phyloP scores from a whole-genome alignment of 129 eudicot species.

The Tanacetum coccineum region DNA sequence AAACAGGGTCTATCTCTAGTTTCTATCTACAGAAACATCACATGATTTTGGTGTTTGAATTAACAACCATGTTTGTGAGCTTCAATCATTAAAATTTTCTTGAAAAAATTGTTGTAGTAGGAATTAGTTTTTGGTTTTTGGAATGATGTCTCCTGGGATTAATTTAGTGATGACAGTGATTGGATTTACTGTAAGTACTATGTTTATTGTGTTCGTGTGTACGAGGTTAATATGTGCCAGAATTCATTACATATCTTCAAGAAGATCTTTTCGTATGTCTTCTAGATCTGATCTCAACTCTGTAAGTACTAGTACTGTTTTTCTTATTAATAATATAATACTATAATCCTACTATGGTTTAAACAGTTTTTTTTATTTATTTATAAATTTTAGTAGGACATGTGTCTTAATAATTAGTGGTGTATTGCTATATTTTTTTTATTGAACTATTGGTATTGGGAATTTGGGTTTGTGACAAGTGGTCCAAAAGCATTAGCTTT shows the following conservation, averaged over 20 bases:
- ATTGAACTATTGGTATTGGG: constrained; percentile 18
- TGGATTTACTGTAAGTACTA: constrained; percentile 73
- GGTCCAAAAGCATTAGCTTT: constrained; percentile 24
- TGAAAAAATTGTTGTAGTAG: too few relatives aligned
- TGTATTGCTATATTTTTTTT: constrained; percentile 2
- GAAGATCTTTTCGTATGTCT: constrained; percentile 60
- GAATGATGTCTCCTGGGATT: constrained; percentile 54
- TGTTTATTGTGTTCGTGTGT: constrained; percentile 92
- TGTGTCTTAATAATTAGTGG: constrained; percentile 10
- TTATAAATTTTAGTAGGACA: not conserved
- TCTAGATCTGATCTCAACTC: constrained; percentile 76
- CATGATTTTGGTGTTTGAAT: constrained; percentile 5
- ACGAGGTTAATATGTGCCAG: constrained; percentile 91
- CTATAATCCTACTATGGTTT: too few relatives aligned
- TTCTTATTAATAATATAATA: too few relatives aligned
- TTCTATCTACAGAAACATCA: constrained; percentile 18
- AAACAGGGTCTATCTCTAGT: constrained; percentile 24
- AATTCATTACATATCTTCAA: constrained; percentile 58
- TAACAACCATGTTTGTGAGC: not conserved
- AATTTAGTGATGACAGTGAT: constrained; percentile 98
- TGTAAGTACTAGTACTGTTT: constrained; percentile 45
- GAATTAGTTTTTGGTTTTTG: too few relatives aligned
- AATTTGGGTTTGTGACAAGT: constrained; percentile 28
- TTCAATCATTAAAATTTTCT: too few relatives aligned
- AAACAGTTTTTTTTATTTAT: too few relatives aligned